Evolutionary conservation across 352 stramenopile genomes (phyloP), one percentile per base, ranked within the genome.

Genomic region (Pythium oligandrum): DNA sequence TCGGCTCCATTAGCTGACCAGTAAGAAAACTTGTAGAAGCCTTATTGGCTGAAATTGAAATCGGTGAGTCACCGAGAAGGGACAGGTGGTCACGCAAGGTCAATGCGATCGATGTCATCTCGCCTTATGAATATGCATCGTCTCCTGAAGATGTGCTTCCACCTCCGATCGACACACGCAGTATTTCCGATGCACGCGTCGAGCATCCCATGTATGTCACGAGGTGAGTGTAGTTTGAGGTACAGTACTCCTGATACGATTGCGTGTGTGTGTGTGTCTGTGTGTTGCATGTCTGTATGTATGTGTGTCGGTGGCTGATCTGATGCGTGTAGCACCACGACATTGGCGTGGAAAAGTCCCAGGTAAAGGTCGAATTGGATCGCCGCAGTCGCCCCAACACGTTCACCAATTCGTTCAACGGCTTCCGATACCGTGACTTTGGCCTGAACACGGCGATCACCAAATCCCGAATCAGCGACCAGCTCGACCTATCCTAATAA

Each of bases 401-500:
- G 1, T 90, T 93, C 63, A 89, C 82, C 8, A 84, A 68, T 30
- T 88, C 82, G n/a, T 93, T 92, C 68, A 88, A 93, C 59, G 82
- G 82, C 33, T 90, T 93, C 49, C 82, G 73, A 30, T 93, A 88
- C 65, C 78, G 82, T 32, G 79, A 93, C 64, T 90, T 86, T 56
- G 82, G 82, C 1, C 66, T 93, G 6, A 90, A 89, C 61, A 93
- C 79, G 37, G 73, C 78, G 34, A 70, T 93, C 56, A 88, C 79
- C 51, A 86, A 79, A 58, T 93, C 82, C 4, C 77, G 75, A 40
- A 90, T 92, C 69, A 83, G 68, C 62, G 78, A 90, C 51, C 73
- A 88, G 51, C 69, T 93, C 30, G 73, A 90, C 17, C 17, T 26
- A 26, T 26, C 17, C 17, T 26, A 26, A 26, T 26, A 26, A 26